phyloP scores from a whole-genome alignment of 177 flowering plant species.

The Tripterygium wilfordii region DNA sequence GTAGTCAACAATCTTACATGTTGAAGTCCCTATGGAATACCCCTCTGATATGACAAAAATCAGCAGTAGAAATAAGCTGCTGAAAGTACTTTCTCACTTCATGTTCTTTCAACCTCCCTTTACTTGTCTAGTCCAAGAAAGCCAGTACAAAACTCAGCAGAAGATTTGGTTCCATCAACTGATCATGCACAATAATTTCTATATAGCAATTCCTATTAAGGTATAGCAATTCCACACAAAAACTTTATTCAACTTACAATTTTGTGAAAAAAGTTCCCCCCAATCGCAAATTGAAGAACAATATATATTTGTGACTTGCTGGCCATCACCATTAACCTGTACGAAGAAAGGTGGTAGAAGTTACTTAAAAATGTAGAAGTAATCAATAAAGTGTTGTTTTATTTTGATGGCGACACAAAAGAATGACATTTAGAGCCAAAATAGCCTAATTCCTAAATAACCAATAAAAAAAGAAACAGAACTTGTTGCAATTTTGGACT shows the following conservation, averaged over 20 bases:
- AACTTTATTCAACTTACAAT: constrained; percentile 65
- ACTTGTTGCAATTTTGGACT: constrained; percentile 55
- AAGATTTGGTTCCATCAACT: neutral
- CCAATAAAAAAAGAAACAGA: neutral
- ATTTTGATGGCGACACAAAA: too few relatives aligned
- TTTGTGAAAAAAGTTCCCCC: constrained; percentile 94
- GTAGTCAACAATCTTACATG: constrained; percentile 30
- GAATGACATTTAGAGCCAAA: too few relatives aligned
- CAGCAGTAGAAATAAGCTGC: constrained; percentile 93
- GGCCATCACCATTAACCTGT: constrained; percentile 98
- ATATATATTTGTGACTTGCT: constrained; percentile 97
- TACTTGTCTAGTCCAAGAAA: constrained; percentile 47
- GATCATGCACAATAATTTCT: neutral
- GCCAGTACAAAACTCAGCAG: neutral
- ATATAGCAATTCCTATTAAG: neutral
- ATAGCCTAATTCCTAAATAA: too few relatives aligned
- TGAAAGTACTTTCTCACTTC: constrained; percentile 96
- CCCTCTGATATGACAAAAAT: constrained; percentile 98
- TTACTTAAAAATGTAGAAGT: neutral
- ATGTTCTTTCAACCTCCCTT: constrained; percentile 94
- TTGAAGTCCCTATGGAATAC: constrained; percentile 94
- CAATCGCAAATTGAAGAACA: constrained; percentile 88
- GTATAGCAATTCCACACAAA: too few relatives aligned
- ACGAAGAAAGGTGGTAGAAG: constrained; percentile 8
- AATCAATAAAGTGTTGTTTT: neutral